Percentiles rank a stretch among this genome's conserved stretches.
Evolutionary conservation across 2,329 filamentous ascomycete genomes (phyloP).

Genomic region (Sporothrix variecibatus): DNA sequence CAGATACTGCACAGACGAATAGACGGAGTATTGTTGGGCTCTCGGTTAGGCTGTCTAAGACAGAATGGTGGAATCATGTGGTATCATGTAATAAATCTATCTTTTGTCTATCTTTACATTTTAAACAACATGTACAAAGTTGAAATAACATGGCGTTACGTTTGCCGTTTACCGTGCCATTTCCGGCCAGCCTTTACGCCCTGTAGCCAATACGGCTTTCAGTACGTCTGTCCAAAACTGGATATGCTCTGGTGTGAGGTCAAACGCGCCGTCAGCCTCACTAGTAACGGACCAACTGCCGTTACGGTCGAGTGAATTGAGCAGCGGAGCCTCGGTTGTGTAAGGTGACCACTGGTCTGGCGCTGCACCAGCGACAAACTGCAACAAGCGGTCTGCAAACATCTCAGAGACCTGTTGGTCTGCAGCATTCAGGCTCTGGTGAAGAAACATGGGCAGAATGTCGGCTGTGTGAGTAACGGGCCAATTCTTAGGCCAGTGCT

Average conservation of each 20-base stretch:
- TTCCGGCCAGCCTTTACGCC: not conserved
- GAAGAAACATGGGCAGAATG: constrained; percentile 18
- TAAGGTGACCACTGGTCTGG: not conserved
- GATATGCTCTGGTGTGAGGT: not conserved
- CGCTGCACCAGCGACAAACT: not conserved
- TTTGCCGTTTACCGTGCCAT: not conserved
- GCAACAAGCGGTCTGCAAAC: constrained; percentile 8
- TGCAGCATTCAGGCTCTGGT: not conserved
- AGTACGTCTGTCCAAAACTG: constrained; percentile 19
- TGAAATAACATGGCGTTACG: too few species aligned
- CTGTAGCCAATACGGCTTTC: constrained; percentile 11
- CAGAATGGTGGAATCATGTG: too few species aligned
- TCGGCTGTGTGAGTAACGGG: constrained; percentile 20
- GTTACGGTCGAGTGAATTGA: not conserved
- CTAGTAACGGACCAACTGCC: not conserved
- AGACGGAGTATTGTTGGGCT: too few species aligned
- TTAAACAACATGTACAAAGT: too few species aligned
- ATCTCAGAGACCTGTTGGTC: constrained; percentile 2
- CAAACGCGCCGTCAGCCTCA: not conserved
- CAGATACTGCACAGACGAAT: too few species aligned
- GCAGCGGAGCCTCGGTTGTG: not conserved
- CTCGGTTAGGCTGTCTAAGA: too few species aligned
- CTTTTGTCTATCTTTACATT: not conserved
- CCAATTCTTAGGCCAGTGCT: constrained; percentile 16
- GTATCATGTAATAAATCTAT: too few species aligned